Conservation (phyloP, 202 grass and related monocot species). For the Schoenoplectus tabernaemontani region DNA sequence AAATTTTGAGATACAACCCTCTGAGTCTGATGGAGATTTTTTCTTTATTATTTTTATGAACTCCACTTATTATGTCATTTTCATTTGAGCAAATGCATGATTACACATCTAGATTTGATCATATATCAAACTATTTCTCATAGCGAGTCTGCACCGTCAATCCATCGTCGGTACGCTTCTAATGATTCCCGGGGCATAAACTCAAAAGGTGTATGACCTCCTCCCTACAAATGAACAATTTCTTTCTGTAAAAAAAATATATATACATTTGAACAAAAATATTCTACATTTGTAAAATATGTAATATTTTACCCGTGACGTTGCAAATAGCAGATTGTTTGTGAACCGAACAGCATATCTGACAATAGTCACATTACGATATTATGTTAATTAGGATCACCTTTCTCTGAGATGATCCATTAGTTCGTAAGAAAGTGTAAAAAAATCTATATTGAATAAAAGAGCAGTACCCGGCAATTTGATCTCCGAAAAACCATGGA, state of each 20-base stretch:
- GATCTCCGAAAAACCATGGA: slow-evolving; percentile 52
- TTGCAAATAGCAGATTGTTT: slow-evolving; percentile 53
- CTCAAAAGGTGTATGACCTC: slow-evolving; percentile 49
- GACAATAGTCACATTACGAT: neutral
- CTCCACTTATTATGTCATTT: neutral
- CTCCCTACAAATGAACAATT: slow-evolving; percentile 26
- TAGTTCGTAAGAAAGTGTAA: neutral
- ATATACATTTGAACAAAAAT: neutral
- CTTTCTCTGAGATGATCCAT: neutral
- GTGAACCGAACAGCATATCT: slow-evolving; percentile 49
- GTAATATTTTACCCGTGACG: slow-evolving; percentile 40
- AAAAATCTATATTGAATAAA: neutral
- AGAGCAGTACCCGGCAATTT: slow-evolving; percentile 49
- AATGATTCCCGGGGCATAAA: slow-evolving; percentile 53
- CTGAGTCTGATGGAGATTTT: no score
- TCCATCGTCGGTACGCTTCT: slow-evolving; percentile 41
- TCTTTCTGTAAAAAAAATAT: neutral
- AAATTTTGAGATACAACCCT: no score
- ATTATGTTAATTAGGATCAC: neutral
- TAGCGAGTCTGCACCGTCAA: slow-evolving; percentile 37
- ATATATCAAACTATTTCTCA: slow-evolving; percentile 15
- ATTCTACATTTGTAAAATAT: neutral
- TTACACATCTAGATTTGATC: neutral
- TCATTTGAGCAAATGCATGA: neutral
- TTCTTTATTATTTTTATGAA: no score